A percentile compares a stretch with the other conserved stretches of the same genome.
phyloP scores from a whole-genome alignment of 495 filamentous ascomycete species.

The Entonaema liquescens region DNA sequence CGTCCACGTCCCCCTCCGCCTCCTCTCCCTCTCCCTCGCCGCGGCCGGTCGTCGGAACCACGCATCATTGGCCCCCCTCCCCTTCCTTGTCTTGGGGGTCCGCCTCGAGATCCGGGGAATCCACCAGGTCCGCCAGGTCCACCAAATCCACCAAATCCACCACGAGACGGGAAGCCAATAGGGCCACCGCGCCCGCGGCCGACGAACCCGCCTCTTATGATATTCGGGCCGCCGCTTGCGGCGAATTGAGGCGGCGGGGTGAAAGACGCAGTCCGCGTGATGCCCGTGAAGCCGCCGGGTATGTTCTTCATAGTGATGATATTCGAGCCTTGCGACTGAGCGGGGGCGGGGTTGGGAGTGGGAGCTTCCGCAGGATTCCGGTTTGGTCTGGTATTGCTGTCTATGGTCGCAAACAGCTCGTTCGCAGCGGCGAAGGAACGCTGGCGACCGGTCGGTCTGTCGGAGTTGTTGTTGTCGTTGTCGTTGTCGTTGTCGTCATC shows the following conservation, averaged over 20 bases:
- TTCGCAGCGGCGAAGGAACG: slow-evolving; percentile 25
- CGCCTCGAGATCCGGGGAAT: background rate
- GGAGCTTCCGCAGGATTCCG: background rate
- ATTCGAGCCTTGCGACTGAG: slow-evolving; percentile 39
- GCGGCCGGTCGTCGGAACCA: slow-evolving; percentile 28
- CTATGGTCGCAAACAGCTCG: slow-evolving; percentile 24
- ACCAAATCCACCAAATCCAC: background rate
- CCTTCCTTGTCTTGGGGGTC: background rate
- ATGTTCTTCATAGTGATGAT: slow-evolving; percentile 15
- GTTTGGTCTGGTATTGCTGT: background rate
- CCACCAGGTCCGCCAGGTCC: slow-evolving; percentile 4
- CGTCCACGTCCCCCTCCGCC: slow-evolving; percentile 1
- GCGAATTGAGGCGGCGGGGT: background rate
- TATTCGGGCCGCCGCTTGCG: slow-evolving; percentile 1
- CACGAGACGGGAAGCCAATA: background rate
- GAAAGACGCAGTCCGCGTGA: background rate
- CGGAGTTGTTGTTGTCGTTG: slow-evolving; percentile 11
- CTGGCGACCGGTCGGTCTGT: slow-evolving; percentile 16
- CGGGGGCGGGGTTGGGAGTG: slow-evolving; percentile 28
- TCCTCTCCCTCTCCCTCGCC: slow-evolving; percentile 15
- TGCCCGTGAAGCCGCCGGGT: background rate
- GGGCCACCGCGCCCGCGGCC: slow-evolving; percentile 23
- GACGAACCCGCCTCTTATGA: slow-evolving; percentile 38
- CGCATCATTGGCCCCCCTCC: background rate
- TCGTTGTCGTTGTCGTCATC: slow-evolving; percentile 13